Evolutionary conservation across 1,139 yeast genomes (phyloP), one percentile per base, ranked within the genome.

Genomic region (Pneumocystis sp.): DNA sequence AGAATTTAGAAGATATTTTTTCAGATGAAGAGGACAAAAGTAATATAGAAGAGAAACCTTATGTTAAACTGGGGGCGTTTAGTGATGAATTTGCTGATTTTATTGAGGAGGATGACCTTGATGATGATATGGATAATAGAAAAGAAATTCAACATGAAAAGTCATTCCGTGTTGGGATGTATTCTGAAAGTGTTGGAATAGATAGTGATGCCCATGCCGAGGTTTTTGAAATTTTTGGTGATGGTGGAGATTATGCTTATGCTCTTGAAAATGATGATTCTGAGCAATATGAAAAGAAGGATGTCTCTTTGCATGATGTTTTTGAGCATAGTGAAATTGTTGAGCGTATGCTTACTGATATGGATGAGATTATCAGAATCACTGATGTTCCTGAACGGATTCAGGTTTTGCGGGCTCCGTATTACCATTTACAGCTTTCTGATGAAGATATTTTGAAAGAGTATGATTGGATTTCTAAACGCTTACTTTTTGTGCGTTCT

Each of bases 241-340:
- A 90, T 74, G 99, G 98, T 62, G 93, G 86, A 68, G 97, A 91
- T 74, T 93, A 93, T 75, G 97, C 89, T 68, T 93, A 97, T 97
- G 98, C 98, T 1, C 80, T 95, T 67, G 97, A 89, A 72, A 76
- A 77, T 44, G 78, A 74, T 37, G 79, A 76, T 8, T 75, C 73
- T 35, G 72, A 72, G 19, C 70, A 69, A n/a, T 81, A 77, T 6
- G 44, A 29, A 29, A 77, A 76, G 50, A 83, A 82, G 12, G 82
- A 80, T 60, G 78, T 81, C 42, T 80, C 81, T 69, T 80, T 93
- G 70, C 87, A 87, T 71, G 96, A 93, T 72, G 95, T 93, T 56
- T 93, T 93, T 73, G 99, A 95, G 77, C 91, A 93, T 68, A 87
- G 93, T 66, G 99, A 93, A 76, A 82, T 93, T 73, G 86, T 88